Percentiles rank a stretch among this genome's conserved stretches.
These are phyloP conservation scores for Aspergillus novofumigatus DNA, from an alignment of 2,329 filamentous ascomycete genomes.

Conservation along the genomic window DNA sequence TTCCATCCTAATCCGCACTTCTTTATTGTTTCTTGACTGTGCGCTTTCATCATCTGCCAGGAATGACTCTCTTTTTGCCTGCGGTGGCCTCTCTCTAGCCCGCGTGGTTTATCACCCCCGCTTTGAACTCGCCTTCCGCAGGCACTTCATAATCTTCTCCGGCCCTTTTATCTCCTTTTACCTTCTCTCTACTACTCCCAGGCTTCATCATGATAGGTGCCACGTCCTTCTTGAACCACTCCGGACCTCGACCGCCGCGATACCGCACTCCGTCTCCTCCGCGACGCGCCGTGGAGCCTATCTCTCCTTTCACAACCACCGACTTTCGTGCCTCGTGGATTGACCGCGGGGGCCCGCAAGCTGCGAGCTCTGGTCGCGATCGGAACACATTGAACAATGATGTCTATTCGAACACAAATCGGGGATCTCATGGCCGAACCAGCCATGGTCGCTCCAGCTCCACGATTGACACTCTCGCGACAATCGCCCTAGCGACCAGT, in stretches of 20 bases:
- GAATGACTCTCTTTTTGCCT: constrained; percentile 38
- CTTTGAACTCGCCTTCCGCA: constrained; percentile 38
- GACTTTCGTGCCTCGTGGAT: constrained; percentile 28
- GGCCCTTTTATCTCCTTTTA: constrained; percentile 11
- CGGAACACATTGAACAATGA: constrained; percentile 17
- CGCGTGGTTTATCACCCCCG: constrained; percentile 40
- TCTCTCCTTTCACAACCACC: constrained; percentile 36
- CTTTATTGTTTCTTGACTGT: constrained; percentile 19
- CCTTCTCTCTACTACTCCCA: constrained; percentile 6
- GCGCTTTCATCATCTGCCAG: constrained; percentile 28
- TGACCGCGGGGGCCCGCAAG: constrained; percentile 24
- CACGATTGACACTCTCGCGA: constrained; percentile 48
- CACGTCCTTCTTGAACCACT: constrained; percentile 35
- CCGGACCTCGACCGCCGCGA: constrained; percentile 36
- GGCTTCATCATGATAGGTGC: constrained; percentile 34
- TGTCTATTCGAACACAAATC: constrained; percentile 18
- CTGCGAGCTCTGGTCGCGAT: constrained; percentile 22
- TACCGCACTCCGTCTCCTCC: constrained; percentile 47
- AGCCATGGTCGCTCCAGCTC: constrained; percentile 44
- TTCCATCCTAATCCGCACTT: constrained; percentile 14
- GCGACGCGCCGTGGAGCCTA: constrained; percentile 44
- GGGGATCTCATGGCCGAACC: constrained; percentile 24
- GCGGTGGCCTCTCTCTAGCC: constrained; percentile 38
- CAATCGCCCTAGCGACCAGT: constrained; percentile 48
- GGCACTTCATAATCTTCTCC: constrained; percentile 25